A percentile compares a stretch with the other conserved stretches of the same genome.
Conservation (phyloP, 495 filamentous ascomycete species). For the Achaetomiella virescens region DNA sequence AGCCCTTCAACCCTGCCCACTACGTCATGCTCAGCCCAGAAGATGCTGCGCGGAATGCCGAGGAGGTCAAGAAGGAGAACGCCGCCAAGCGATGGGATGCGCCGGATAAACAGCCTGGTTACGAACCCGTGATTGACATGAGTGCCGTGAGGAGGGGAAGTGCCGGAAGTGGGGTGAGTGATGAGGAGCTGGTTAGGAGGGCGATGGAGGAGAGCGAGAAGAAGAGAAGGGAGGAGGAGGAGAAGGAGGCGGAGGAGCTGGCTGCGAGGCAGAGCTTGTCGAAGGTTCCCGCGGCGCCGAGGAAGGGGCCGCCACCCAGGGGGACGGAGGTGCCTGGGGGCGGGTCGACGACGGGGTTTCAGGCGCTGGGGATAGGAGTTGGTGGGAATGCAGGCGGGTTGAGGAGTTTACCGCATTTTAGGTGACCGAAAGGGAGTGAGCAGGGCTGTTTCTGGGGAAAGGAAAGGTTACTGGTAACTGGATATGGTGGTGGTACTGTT, state of each 20-base stretch:
- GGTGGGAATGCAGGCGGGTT: neutral
- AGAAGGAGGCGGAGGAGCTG: constrained; percentile 13
- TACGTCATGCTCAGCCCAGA: constrained; percentile 52
- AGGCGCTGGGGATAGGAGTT: neutral
- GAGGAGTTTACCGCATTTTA: constrained; percentile 17
- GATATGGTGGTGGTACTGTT: too few species aligned
- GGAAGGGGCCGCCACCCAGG: constrained; percentile 13
- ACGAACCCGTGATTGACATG: constrained; percentile 6
- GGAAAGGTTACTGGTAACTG: too few species aligned
- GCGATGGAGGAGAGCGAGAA: constrained; percentile 9
- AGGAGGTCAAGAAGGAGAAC: constrained; percentile 28
- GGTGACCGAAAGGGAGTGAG: neutral
- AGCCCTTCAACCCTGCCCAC: constrained; percentile 37
- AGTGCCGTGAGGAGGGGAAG: constrained; percentile 1
- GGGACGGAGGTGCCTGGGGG: neutral
- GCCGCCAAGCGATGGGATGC: constrained; percentile 9
- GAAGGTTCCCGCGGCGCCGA: constrained; percentile 12
- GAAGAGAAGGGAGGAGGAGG: constrained; percentile 5
- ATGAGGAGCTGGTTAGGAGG: constrained; percentile 6
- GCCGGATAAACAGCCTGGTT: neutral
- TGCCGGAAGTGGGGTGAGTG: neutral
- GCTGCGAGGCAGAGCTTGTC: constrained; percentile 12
- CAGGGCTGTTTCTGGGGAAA: too few species aligned
- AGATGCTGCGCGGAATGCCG: constrained; percentile 42
- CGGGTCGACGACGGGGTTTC: constrained; percentile 7